phyloP scores from a whole-genome alignment of 2,329 filamentous ascomycete genomes.

The Cladophialophora psammophila region DNA sequence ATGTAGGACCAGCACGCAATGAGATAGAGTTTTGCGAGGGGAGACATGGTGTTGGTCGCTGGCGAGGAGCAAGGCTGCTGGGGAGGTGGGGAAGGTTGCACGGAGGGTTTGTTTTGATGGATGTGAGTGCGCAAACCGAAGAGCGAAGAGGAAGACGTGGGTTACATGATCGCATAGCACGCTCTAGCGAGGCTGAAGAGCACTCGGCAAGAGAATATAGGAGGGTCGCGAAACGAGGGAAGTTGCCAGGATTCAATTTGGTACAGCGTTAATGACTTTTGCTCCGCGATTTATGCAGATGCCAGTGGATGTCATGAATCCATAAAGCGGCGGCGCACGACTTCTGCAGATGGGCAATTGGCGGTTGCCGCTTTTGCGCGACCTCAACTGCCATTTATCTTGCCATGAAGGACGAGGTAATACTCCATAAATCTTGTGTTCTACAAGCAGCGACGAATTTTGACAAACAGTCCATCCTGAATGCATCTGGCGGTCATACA shows the following conservation, averaged over 20 bases:
- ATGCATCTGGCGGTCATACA: neutral
- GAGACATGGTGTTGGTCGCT: slow-evolving; percentile 30
- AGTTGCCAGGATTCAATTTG: neutral
- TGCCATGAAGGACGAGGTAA: too few relatives aligned
- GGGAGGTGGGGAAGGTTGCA: neutral
- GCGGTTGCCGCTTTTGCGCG: neutral
- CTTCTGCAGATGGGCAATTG: neutral
- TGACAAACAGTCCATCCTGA: neutral
- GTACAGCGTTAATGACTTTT: neutral
- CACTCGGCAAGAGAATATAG: neutral
- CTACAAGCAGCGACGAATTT: neutral
- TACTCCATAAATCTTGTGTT: neutral
- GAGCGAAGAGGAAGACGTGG: slow-evolving; percentile 20
- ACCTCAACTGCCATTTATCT: neutral
- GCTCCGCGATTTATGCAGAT: neutral
- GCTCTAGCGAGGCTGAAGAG: slow-evolving; percentile 11
- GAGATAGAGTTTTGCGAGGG: slow-evolving; percentile 39
- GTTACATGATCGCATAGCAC: slow-evolving; percentile 39
- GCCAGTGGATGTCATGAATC: neutral
- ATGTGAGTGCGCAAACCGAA: neutral
- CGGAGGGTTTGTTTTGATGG: slow-evolving; percentile 1
- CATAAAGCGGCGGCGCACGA: neutral
- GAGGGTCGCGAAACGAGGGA: neutral
- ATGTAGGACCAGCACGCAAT: slow-evolving; percentile 41
- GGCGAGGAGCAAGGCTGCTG: neutral